These are phyloP conservation scores for Lactarius hatsudake DNA, from an alignment of 768 basidiomycete species.

Conservation along the genomic window DNA sequence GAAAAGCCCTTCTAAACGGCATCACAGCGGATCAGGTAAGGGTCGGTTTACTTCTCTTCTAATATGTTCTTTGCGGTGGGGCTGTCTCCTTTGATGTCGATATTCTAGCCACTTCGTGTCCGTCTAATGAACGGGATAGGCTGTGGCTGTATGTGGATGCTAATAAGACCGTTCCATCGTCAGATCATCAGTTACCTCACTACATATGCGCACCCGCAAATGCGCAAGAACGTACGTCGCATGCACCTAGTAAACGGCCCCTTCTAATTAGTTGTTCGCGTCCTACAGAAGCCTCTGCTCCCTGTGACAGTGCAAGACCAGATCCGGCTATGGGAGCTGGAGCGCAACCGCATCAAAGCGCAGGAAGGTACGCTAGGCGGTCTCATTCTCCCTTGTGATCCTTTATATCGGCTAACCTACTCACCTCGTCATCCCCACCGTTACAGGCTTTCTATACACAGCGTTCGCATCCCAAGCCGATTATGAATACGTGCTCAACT, in stretches of 20 bases:
- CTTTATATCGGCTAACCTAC: background rate
- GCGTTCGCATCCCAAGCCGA: constrained; percentile 84
- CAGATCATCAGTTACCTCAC: constrained; percentile 95
- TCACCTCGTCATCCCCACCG: background rate
- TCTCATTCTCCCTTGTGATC: background rate
- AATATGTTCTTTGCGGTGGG: background rate
- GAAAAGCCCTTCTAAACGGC: constrained; percentile 89
- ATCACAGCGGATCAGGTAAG: constrained; percentile 94
- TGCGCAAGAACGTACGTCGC: constrained; percentile 81
- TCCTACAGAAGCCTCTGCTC: constrained; percentile 76
- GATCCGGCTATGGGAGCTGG: constrained; percentile 95
- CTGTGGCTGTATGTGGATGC: background rate
- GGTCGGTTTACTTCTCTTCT: background rate
- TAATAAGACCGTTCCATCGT: constrained; percentile 15
- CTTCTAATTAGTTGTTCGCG: background rate
- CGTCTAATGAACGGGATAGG: background rate
- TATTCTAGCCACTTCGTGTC: background rate
- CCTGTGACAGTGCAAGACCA: constrained; percentile 99
- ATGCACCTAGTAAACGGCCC: constrained; percentile 8
- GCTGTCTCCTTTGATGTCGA: background rate
- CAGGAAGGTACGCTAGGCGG: constrained; percentile 65
- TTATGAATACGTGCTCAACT: constrained; percentile 82
- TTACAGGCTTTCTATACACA: constrained; percentile 80
- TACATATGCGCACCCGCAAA: constrained; percentile 95
- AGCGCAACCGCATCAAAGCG: constrained; percentile 86